Percentiles rank a stretch among this genome's conserved stretches.
These are phyloP conservation scores for Wallacemonas collosoma DNA, from an alignment of 208 protist genomes.

Conservation along the genomic window DNA sequence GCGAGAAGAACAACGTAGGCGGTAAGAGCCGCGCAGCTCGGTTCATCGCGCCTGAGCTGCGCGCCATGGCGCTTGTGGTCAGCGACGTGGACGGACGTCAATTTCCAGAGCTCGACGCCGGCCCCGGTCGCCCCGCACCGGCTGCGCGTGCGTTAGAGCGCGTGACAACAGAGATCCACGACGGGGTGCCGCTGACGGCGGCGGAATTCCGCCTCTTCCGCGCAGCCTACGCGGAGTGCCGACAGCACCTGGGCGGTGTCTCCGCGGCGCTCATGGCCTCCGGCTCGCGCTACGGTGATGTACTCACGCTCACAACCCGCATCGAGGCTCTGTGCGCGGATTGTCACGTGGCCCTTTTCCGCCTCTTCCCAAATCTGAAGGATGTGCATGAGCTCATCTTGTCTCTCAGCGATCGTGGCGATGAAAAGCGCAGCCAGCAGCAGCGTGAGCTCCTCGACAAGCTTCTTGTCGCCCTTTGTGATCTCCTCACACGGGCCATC, in stretches of 20 bases:
- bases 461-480: constrained; percentile 31
- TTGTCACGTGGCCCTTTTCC: constrained; percentile 40
- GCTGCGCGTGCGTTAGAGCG: constrained; percentile 39
- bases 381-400: constrained; percentile 69
- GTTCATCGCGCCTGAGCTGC: constrained; percentile 64
- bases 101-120: constrained; percentile 58
- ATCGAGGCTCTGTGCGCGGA: constrained; percentile 71
- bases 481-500: constrained; percentile 34
- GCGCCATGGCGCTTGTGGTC: constrained; percentile 65
- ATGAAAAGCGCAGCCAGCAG: constrained; percentile 13
- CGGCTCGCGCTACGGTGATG: constrained; percentile 39
- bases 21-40: constrained; percentile 23
- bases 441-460: constrained; percentile 35
- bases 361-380: constrained; percentile 56
- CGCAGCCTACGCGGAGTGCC: constrained; percentile 54
- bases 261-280: constrained; percentile 38
- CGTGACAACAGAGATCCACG: constrained; percentile 61
- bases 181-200: constrained; percentile 44
- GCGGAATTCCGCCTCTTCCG: constrained; percentile 69
- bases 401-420: constrained; percentile 29
- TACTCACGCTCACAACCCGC: constrained; percentile 60
- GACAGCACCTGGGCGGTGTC: constrained; percentile 72
- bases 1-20: background rate
- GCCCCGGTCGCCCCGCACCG: constrained; percentile 27
- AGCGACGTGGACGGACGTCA: constrained; percentile 51